phyloP scores from a whole-genome alignment of 345 rosid species.

The Syzygium aqueum region DNA sequence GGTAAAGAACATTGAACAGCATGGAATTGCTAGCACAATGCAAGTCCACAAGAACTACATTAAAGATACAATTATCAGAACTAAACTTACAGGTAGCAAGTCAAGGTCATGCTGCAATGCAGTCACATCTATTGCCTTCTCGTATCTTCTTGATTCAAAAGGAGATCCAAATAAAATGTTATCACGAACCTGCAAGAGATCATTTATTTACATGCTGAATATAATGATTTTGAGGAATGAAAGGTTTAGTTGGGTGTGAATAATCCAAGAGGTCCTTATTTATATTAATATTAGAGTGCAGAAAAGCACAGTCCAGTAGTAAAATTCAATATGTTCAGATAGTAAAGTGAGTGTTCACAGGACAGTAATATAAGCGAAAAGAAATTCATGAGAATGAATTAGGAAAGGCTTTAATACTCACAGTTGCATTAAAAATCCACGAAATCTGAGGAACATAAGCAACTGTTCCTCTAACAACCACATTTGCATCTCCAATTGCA shows the following conservation, averaged over 20 bases:
- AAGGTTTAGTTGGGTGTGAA: neutral
- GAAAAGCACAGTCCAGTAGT: neutral
- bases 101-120: slow-evolving; percentile 91
- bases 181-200: slow-evolving; percentile 62
- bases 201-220: neutral
- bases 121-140: slow-evolving; percentile 84
- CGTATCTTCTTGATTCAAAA: slow-evolving; percentile 66
- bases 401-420: slow-evolving; percentile 17
- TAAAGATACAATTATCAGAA: neutral
- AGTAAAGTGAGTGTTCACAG: neutral
- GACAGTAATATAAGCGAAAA: neutral
- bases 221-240: neutral
- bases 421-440: slow-evolving; percentile 99
- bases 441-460: slow-evolving; percentile 99
- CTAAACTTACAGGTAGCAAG: slow-evolving; percentile 65
- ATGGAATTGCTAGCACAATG: neutral
- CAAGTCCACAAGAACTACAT: neutral
- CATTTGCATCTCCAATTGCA: slow-evolving; percentile 52
- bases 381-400: neutral
- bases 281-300: neutral
- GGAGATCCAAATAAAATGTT: slow-evolving; percentile 91
- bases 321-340: neutral
- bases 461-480: slow-evolving; percentile 65
- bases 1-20: neutral
- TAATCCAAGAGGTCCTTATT: neutral